Base-by-base conservation (phyloP, 345 rosid species). In the Brassica juncea region DNA sequence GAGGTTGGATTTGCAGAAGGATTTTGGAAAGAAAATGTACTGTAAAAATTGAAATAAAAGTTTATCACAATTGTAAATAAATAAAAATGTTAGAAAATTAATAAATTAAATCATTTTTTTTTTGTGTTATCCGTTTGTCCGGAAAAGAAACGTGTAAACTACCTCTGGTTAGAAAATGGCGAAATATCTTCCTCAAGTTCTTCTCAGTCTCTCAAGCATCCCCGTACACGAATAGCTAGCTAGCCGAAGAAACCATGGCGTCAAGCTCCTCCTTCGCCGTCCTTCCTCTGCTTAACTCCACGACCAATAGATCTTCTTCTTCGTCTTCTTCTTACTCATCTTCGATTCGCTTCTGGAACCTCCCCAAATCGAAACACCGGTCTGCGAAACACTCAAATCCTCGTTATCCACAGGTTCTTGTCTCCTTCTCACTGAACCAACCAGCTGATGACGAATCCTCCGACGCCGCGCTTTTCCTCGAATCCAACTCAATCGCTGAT, bases 401-500 rank as follows among this genome's bases (percentile, higher is more conserved):
- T 11, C 76, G 79, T 68, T 67, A 35, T 42, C 57, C 82, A 5
- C 71, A 82, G 66, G 54, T 83, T 9, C 34, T 66, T 37, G 70
- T 77, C 30, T 73, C 83, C 27, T 83, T 76, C 32, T 83, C 88
- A 32, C 9, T 69, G 19, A 66, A 71, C 49, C 87, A 83, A 21
- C 16, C 73, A 4, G 28, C 79, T 6, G 88, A 88, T 63, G 89
- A 88, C 75, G 90, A 37, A 73, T 6, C 42, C 55, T 86, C 92
- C 4, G 75, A 85, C 44, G 75, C 88, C 19, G 83, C 82, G 34
- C 80, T 85, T 71, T 94, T 92, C 27, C 79, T 85, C 21, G 80
- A 77, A 59, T 83, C 75, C 86, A 88, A 86, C 71, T 89, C 95
- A 21, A 88, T 94, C 57, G 92, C 91, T 4, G 96, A 91, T 86